These are phyloP conservation scores for Bryoerythrophyllum caledonicum DNA, from an alignment of 225 moss, liverwort and hornwort genomes.

Conservation along the genomic window DNA sequence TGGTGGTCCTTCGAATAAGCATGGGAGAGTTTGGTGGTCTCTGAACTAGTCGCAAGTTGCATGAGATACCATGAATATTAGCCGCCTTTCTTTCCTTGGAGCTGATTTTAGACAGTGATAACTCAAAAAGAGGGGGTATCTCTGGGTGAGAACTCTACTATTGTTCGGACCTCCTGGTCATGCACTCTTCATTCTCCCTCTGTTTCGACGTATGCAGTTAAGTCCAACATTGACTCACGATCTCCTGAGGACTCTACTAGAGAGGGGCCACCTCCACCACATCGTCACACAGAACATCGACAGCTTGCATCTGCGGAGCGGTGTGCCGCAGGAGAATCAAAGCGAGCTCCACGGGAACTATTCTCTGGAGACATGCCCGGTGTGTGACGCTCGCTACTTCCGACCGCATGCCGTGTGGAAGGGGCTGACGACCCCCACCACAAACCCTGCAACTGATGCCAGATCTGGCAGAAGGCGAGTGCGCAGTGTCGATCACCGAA, in stretches of 20 bases:
- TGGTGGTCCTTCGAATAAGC: too few species aligned
- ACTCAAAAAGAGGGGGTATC: too few species aligned
- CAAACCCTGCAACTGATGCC: constrained; percentile 38
- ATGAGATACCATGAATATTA: too few species aligned
- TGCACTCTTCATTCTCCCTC: constrained; percentile 4
- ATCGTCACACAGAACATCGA: constrained; percentile 94
- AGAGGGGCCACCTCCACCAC: constrained; percentile 62
- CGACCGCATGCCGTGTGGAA: constrained; percentile 79
- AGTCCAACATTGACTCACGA: constrained; percentile 81
- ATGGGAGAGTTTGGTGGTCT: too few species aligned
- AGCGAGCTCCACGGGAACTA: constrained; percentile 94
- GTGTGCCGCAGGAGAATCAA: constrained; percentile 56
- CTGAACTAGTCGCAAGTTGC: too few species aligned
- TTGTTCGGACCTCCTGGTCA: not conserved
- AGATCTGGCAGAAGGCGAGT: constrained; percentile 38
- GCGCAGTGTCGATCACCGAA: constrained; percentile 58
- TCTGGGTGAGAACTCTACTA: too few species aligned
- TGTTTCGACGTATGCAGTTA: constrained; percentile 48
- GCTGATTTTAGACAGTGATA: too few species aligned
- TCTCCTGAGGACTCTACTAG: constrained; percentile 62
- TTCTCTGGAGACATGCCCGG: constrained; percentile 68
- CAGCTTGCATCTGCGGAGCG: constrained; percentile 77
- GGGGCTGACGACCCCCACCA: constrained; percentile 64
- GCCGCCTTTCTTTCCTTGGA: too few species aligned
- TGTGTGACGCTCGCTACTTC: constrained; percentile 69